Percentiles rank a stretch among this genome's conserved stretches.
Conservation (phyloP, 345 rosid species). For the Salix exigua region DNA sequence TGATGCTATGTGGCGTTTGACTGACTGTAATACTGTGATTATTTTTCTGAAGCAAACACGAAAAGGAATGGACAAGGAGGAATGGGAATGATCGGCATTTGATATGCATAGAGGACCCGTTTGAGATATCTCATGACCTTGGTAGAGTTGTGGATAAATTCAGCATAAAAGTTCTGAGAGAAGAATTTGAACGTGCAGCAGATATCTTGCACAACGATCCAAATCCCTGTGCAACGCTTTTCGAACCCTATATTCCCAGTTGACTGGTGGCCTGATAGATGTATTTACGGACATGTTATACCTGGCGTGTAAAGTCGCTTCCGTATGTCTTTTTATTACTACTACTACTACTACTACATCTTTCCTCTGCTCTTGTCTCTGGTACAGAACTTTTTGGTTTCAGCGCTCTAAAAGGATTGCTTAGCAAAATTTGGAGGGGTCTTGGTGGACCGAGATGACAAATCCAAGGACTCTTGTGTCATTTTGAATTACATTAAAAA, state of each 20-base stretch:
- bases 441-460: no score
- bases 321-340: not conserved
- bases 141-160: constrained; percentile 92
- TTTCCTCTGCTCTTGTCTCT: not conserved
- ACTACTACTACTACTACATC: not conserved
- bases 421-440: no score
- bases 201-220: constrained; percentile 68
- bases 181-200: constrained; percentile 97
- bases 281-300: constrained; percentile 8
- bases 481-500: no score
- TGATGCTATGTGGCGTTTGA: not conserved
- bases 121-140: constrained; percentile 73
- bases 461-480: no score
- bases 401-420: not conserved
- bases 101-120: constrained; percentile 99
- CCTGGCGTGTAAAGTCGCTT: no score
- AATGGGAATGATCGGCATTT: constrained; percentile 90
- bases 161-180: constrained; percentile 83
- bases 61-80: constrained; percentile 95
- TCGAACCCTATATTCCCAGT: constrained; percentile 56
- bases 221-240: constrained; percentile 62
- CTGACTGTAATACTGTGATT: not conserved
- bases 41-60: constrained; percentile 58
- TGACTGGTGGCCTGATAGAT: constrained; percentile 5
- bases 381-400: not conserved